A percentile compares a stretch with the other conserved stretches of the same genome.
phyloP scores from a whole-genome alignment of 2,329 filamentous ascomycete species.

The Nannizziopsis arthrosporioides region DNA sequence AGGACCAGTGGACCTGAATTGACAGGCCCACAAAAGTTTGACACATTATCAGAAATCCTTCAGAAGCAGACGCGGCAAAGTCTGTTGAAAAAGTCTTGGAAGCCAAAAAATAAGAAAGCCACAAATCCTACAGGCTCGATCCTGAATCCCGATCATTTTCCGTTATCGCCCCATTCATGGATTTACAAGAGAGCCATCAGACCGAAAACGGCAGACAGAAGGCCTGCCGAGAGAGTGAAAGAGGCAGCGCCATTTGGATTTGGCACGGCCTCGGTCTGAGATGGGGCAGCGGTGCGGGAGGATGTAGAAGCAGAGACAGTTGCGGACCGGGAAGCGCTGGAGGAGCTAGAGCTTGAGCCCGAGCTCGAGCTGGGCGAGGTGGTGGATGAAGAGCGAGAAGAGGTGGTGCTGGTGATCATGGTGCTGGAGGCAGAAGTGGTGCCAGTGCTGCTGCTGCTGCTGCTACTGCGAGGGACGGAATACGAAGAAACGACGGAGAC shows the following conservation, averaged over 20 bases:
- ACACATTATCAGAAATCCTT: too few species aligned
- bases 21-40: too few species aligned
- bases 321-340: neutral
- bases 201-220: constrained; percentile 13
- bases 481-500: constrained; percentile 16
- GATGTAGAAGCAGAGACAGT: neutral
- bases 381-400: constrained; percentile 1
- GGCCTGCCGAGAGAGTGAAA: constrained; percentile 10
- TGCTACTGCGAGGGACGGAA: constrained; percentile 18
- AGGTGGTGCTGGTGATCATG: constrained; percentile 18
- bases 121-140: neutral
- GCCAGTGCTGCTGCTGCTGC: constrained; percentile 19
- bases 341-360: neutral
- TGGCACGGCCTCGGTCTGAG: constrained; percentile 2
- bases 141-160: neutral
- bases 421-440: constrained; percentile 18
- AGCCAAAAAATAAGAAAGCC: neutral
- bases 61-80: too few species aligned
- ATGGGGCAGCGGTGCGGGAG: constrained; percentile 3
- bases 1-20: too few species aligned
- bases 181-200: constrained; percentile 15
- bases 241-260: constrained; percentile 14
- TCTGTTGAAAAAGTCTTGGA: neutral
- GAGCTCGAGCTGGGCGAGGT: neutral
- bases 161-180: neutral